These are phyloP conservation scores for Nemania sp. DNA, from an alignment of 2,329 filamentous ascomycete species.

Conservation along the genomic window DNA sequence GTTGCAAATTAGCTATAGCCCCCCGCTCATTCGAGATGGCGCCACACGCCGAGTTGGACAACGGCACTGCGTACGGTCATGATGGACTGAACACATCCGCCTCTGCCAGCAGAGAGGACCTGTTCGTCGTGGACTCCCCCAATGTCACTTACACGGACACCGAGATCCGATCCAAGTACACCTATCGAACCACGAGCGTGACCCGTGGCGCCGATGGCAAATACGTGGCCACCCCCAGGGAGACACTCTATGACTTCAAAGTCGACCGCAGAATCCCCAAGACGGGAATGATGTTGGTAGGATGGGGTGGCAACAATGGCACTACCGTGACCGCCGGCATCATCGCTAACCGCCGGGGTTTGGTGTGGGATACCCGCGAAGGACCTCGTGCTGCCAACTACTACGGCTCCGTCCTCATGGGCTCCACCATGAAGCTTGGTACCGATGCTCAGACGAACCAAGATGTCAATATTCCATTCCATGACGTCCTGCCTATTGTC, in stretches of 20 bases:
- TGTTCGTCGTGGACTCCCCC: conserved; percentile 88
- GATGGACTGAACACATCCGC: conserved; percentile 54
- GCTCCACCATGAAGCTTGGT: conserved; percentile 95
- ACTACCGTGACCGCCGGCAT: conserved; percentile 97
- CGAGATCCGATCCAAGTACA: conserved; percentile 92
- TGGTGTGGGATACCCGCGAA: conserved; percentile 93
- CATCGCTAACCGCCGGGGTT: conserved; percentile 85
- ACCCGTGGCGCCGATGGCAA: conserved; percentile 70
- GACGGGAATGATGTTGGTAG: conserved; percentile 95
- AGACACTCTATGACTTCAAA: conserved; percentile 96
- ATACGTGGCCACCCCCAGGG: conserved; percentile 81
- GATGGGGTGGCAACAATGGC: conserved; percentile 97
- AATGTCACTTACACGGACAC: conserved; percentile 89
- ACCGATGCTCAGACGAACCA: conserved; percentile 79
- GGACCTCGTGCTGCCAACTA: conserved; percentile 87
- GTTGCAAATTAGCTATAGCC: conserved; percentile 23
- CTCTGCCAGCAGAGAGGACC: conserved; percentile 50
- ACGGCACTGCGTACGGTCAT: conserved; percentile 65
- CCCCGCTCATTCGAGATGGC: conserved; percentile 72
- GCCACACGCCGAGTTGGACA: conserved; percentile 76
- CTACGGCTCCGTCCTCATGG: conserved; percentile 97
- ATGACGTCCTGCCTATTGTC: conserved; percentile 91
- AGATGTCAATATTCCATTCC: conserved; percentile 96
- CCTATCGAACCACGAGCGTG: conserved; percentile 91
- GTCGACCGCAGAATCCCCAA: conserved; percentile 91